A percentile compares a stretch with the other conserved stretches of the same genome.
phyloP scores from a whole-genome alignment of 495 filamentous ascomycete species.

The Penicillium subrubescens region DNA sequence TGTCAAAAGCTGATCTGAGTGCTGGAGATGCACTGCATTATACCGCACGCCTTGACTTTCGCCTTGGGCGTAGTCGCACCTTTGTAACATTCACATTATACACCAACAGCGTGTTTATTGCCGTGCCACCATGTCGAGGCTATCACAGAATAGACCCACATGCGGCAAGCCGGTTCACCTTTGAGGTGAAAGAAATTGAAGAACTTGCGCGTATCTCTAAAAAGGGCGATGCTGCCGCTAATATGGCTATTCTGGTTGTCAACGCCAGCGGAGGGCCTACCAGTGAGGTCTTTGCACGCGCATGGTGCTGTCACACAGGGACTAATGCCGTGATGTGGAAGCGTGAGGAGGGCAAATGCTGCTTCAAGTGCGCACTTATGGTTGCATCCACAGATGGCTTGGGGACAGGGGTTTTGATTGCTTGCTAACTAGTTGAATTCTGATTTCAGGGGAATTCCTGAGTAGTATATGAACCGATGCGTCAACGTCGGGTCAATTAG shows the following conservation, averaged over 20 bases:
- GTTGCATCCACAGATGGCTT: slow-evolving; percentile 1
- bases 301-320: slow-evolving; percentile 5
- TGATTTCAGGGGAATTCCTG: neutral
- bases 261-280: slow-evolving; percentile 1
- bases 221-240: neutral
- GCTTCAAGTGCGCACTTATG: slow-evolving; percentile 5
- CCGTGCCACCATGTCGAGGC: neutral
- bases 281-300: slow-evolving; percentile 8
- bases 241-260: slow-evolving; percentile 7
- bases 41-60: neutral
- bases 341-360: neutral
- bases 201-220: neutral
- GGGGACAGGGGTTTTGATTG: neutral
- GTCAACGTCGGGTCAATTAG: too few species aligned
- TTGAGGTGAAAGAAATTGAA: neutral
- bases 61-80: neutral
- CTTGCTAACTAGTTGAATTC: neutral
- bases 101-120: neutral
- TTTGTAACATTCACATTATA: neutral
- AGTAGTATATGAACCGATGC: too few species aligned
- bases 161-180: neutral
- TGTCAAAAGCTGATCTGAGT: neutral
- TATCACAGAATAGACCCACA: neutral
- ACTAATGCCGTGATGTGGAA: slow-evolving; percentile 8
- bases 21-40: neutral